phyloP scores from a whole-genome alignment of 2,329 filamentous ascomycete genomes.

The Fusarium incarnatum region DNA sequence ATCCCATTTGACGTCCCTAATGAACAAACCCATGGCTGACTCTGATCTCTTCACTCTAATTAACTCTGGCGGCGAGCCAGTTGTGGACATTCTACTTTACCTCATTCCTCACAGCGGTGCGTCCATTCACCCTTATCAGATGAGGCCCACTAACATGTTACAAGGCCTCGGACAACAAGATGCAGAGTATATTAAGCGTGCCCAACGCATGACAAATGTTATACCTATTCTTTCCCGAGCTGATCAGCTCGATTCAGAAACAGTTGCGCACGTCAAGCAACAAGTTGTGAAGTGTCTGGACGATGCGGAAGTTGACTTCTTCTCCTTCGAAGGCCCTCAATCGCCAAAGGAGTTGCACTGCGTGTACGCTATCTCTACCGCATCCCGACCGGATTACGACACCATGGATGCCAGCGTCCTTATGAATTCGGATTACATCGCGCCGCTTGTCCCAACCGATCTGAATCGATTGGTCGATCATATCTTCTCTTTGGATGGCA shows the following conservation, averaged over 20 bases:
- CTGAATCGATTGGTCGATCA: slow-evolving; percentile 75
- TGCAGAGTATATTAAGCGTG: slow-evolving; percentile 75
- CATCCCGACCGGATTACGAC: slow-evolving; percentile 76
- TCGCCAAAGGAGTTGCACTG: slow-evolving; percentile 50
- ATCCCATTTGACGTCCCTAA: slow-evolving; percentile 48
- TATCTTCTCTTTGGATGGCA: slow-evolving; percentile 81
- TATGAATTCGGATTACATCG: slow-evolving; percentile 91
- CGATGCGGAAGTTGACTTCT: slow-evolving; percentile 69
- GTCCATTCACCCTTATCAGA: neutral
- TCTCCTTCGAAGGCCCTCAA: slow-evolving; percentile 68
- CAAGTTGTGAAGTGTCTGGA: slow-evolving; percentile 67
- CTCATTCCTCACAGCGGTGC: slow-evolving; percentile 76
- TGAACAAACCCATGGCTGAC: slow-evolving; percentile 70
- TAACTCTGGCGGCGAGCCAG: slow-evolving; percentile 82
- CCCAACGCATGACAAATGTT: slow-evolving; percentile 82
- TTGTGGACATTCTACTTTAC: slow-evolving; percentile 89
- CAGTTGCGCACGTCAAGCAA: slow-evolving; percentile 70
- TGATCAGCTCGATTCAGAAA: slow-evolving; percentile 72
- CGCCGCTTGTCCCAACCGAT: slow-evolving; percentile 82
- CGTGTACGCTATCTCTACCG: slow-evolving; percentile 83
- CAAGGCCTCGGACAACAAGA: slow-evolving; percentile 60
- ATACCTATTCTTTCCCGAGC: slow-evolving; percentile 84
- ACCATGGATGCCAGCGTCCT: slow-evolving; percentile 92
- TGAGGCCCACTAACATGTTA: slow-evolving; percentile 18
- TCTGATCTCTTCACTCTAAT: slow-evolving; percentile 81